phyloP scores from a whole-genome alignment of 192 early-diverging fungal species.

The Helicostylum pulchrum region DNA sequence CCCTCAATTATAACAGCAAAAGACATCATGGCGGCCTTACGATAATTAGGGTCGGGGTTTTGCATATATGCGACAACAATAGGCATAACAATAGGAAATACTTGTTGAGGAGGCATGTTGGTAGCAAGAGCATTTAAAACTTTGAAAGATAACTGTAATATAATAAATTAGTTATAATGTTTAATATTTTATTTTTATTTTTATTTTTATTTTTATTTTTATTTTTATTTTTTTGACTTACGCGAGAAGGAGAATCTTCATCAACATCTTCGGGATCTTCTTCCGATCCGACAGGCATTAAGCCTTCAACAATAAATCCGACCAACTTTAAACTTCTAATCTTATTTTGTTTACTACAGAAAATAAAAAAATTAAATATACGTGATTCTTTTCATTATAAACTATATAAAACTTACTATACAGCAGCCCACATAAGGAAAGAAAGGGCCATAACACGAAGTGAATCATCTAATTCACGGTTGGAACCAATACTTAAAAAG shows the following conservation, averaged over 20 bases:
- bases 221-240: slow-evolving; percentile 13
- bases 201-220: too few species aligned
- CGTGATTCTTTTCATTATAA: background rate
- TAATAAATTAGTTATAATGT: background rate
- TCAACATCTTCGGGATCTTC: slow-evolving; percentile 74
- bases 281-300: slow-evolving; percentile 82
- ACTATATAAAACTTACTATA: slow-evolving; percentile 56
- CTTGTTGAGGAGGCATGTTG: slow-evolving; percentile 79
- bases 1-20: slow-evolving; percentile 80
- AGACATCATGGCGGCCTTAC: slow-evolving; percentile 86
- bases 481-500: slow-evolving; percentile 67
- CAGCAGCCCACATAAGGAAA: slow-evolving; percentile 72
- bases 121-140: slow-evolving; percentile 77
- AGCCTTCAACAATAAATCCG: slow-evolving; percentile 66
- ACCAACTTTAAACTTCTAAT: slow-evolving; percentile 82
- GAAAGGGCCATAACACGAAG: slow-evolving; percentile 76
- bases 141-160: slow-evolving; percentile 44
- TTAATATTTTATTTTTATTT: too few species aligned
- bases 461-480: slow-evolving; percentile 61
- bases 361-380: slow-evolving; percentile 4
- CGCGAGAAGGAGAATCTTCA: slow-evolving; percentile 72
- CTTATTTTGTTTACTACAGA: slow-evolving; percentile 64
- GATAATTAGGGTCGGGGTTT: slow-evolving; percentile 63
- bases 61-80: slow-evolving; percentile 76
- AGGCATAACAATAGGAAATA: slow-evolving; percentile 74